Evolutionary conservation across 2,329 filamentous ascomycete species (phyloP), one percentile per base, ranked within the genome.

Genomic region (Penicillium sp.): DNA sequence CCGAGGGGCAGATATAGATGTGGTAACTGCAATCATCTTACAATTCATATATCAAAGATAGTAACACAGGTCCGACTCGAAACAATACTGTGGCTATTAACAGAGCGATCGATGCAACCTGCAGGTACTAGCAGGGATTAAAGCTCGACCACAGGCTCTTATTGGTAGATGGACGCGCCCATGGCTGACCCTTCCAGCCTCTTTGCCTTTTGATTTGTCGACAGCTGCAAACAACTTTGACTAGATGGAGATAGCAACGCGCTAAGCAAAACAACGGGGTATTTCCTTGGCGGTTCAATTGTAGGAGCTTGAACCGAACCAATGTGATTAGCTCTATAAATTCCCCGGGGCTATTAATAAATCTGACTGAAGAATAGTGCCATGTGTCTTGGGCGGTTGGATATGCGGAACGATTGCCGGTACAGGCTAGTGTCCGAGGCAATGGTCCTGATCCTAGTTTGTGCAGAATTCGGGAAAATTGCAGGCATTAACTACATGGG

Each of bases 81-180:
- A 69, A 68, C 65, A 57, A 46, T 50, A 54, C n/a, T 56, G 58
- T 57, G 61, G 59, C 64, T 67, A 68, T 63, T 61, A 68, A 64
- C 68, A 67, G 59, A 52, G 43, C 55, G 55, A 62, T 64, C 60
- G 54, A 63, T 64, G 57, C 54, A 61, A 41, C 41, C 59, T 65
- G 61, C 63, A 65, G 65, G 61, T 62, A 65, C 63, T 65, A 58
- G 55, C 61, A 59, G 48, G 53, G 58, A 57, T 57, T 41, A 45
- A 30, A 50, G 50, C 33, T 55, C 51, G 49, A 62, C 53, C 22
- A 10, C 28, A 22, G 9, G 2, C 36, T 31, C 4, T 63, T 26
- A 70, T 70, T 70, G 68, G 68, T 26, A 40, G 38, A 26, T 31
- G 42, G 42, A 61, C 56, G 64, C 67, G 68, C 67, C 60, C 40